Conservation (phyloP, 192 early-diverging fungal genomes). For the Podila epicladia region DNA sequence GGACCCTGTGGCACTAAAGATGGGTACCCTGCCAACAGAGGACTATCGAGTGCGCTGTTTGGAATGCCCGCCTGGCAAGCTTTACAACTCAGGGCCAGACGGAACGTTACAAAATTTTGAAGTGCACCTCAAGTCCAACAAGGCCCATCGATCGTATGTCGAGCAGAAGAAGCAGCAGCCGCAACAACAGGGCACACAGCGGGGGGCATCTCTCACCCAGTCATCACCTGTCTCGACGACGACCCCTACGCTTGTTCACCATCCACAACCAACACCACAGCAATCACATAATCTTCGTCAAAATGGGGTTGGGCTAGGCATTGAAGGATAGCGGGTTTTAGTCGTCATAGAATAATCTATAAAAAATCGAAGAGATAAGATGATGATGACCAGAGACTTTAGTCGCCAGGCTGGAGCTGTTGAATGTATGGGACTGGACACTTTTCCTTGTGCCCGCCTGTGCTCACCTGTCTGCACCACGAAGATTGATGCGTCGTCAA, state of each 20-base stretch:
- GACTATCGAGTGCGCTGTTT: slow-evolving; percentile 55
- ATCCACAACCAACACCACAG: not conserved
- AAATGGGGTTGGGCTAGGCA: slow-evolving; percentile 1
- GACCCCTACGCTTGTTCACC: not conserved
- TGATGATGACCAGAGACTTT: no score
- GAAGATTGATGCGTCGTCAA: no score
- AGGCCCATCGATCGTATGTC: slow-evolving; percentile 23
- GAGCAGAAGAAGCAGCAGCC: slow-evolving; percentile 22
- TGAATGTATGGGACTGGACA: no score
- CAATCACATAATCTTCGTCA: not conserved
- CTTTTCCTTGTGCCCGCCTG: no score
- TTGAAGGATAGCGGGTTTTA: not conserved
- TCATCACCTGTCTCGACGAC: not conserved
- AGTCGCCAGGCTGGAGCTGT: no score
- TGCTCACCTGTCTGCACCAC: no score
- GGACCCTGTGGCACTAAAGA: not conserved
- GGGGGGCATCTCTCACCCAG: not conserved
- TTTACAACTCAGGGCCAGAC: slow-evolving; percentile 59
- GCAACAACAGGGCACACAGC: not conserved
- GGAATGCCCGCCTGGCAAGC: slow-evolving; percentile 60
- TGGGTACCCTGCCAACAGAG: not conserved
- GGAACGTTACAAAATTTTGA: slow-evolving; percentile 61
- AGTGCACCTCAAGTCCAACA: slow-evolving; percentile 60
- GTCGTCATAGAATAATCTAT: not conserved
- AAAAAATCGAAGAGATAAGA: no score